Base-by-base conservation (phyloP, 192 early-diverging fungal species). In the Gorgonomyces haynaldii region DNA sequence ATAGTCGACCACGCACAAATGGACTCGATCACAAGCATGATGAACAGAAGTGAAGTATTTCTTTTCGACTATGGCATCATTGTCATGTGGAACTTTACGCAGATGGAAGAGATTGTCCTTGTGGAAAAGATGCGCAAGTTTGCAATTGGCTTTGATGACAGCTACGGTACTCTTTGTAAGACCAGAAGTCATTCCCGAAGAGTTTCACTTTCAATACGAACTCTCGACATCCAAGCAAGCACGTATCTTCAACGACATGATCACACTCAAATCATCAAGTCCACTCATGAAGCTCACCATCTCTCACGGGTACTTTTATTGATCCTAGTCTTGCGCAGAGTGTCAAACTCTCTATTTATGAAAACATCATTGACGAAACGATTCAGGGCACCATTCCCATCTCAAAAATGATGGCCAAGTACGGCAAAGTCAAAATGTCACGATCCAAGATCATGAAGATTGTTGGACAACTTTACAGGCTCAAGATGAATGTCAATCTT, bases 281-380 rank as follows among this genome's bases (percentile, higher is more conserved):
- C 78, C 56, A 66, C 81, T 94, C 72, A 82, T 88, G 54, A 97
- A 93, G 61, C 69, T 97, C 40, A 86, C 91, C 0, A 94, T 97
- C 54, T 83, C 86, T 1, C 94, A 97, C 65, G 94, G 88, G 2
- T 84, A n/a, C n/a, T n/a, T n/a, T n/a, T n/a, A n/a, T n/a, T n/a
- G n/a, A n/a, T n/a, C n/a, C n/a, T n/a, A n/a, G n/a, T n/a, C n/a
- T 97, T 40, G 88, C 94, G 5, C 94, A 97, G 65, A 82, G 81
- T 28, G 89, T 86, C 36, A 97, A 97, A 61, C 86, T 97, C 58
- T 82, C 87, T 0, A 58, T 85, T 19, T 97, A 91, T 61, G 94
- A 97, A 64, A 77, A 76, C 24, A 62, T 93, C 45, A 88, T 97
- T 51, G 89, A 92, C 56, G 83, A 88, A 42, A 91, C 91, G 0